A percentile compares a stretch with the other conserved stretches of the same genome.
phyloP scores from a whole-genome alignment of 345 rosid species.

The Gynandropsis gynandra region DNA sequence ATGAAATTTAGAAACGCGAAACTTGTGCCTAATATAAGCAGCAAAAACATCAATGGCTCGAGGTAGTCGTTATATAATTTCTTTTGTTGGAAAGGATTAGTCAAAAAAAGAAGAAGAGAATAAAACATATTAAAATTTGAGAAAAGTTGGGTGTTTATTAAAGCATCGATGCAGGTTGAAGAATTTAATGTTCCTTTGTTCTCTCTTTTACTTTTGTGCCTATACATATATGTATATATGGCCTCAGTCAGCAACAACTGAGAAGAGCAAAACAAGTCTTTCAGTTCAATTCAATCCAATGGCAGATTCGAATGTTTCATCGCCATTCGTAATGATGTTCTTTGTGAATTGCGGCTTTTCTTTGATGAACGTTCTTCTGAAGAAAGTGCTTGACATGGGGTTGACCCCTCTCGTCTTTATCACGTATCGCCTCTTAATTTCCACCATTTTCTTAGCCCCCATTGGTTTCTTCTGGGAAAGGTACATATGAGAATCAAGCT shows the following conservation, averaged over 20 bases:
- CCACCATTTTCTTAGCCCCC: slow-evolving; percentile 52
- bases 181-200: slow-evolving; percentile 53
- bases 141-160: slow-evolving; percentile 32
- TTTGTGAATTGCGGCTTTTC: slow-evolving; percentile 45
- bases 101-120: slow-evolving; percentile 23
- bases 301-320: slow-evolving; percentile 28
- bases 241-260: background rate
- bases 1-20: slow-evolving; percentile 9
- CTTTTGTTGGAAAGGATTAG: slow-evolving; percentile 25
- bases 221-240: slow-evolving; percentile 1
- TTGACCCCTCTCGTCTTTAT: slow-evolving; percentile 46
- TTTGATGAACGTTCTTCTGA: slow-evolving; percentile 47
- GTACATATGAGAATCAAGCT: slow-evolving; percentile 19
- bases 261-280: slow-evolving; percentile 6
- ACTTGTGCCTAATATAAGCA: slow-evolving; percentile 24
- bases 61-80: slow-evolving; percentile 19
- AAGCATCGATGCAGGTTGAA: slow-evolving; percentile 45
- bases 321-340: slow-evolving; percentile 42
- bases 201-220: slow-evolving; percentile 33
- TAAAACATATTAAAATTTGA: slow-evolving; percentile 20
- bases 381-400: slow-evolving; percentile 49
- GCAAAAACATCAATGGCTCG: slow-evolving; percentile 9
- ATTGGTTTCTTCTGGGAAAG: slow-evolving; percentile 50
- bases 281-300: background rate
- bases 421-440: slow-evolving; percentile 50